A percentile compares a stretch with the other conserved stretches of the same genome.
Conservation (phyloP, 2,329 filamentous ascomycete species). For the Moelleriella libera region DNA sequence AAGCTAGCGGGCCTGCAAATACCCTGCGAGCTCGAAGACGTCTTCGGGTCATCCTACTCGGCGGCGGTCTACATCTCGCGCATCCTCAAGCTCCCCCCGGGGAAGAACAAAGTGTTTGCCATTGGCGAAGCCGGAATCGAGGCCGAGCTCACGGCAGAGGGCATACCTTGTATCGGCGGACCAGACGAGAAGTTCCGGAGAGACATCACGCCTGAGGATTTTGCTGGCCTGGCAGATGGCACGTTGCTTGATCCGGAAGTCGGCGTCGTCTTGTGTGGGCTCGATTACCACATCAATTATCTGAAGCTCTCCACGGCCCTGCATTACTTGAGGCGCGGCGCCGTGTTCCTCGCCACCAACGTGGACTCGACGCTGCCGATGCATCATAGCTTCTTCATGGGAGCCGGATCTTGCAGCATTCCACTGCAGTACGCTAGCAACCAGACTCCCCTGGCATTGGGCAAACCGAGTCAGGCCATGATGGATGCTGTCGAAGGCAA, state of each 20-base stretch:
- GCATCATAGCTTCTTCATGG: constrained; percentile 73
- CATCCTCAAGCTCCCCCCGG: constrained; percentile 65
- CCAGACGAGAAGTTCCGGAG: constrained; percentile 67
- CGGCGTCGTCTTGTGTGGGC: constrained; percentile 72
- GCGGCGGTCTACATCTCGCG: constrained; percentile 90
- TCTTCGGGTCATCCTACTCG: constrained; percentile 93
- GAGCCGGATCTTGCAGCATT: constrained; percentile 70
- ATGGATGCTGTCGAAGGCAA: constrained; percentile 98
- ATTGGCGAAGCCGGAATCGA: constrained; percentile 87
- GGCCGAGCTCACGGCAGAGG: constrained; percentile 69
- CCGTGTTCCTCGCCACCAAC: constrained; percentile 85
- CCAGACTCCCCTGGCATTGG: constrained; percentile 61
- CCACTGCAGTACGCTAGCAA: constrained; percentile 62
- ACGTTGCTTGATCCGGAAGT: constrained; percentile 74
- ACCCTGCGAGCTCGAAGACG: constrained; percentile 67
- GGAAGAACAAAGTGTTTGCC: constrained; percentile 87
- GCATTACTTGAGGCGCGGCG: constrained; percentile 74
- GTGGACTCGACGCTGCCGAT: constrained; percentile 80
- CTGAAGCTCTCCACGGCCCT: constrained; percentile 75
- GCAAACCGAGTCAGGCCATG: constrained; percentile 97
- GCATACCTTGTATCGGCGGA: constrained; percentile 69
- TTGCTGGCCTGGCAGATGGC: constrained; percentile 60
- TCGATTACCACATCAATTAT: constrained; percentile 95
- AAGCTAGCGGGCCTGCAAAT: constrained; percentile 78
- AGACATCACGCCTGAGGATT: constrained; percentile 71